phyloP scores from a whole-genome alignment of 164 flowering plant species.

The Protea cynaroides region DNA sequence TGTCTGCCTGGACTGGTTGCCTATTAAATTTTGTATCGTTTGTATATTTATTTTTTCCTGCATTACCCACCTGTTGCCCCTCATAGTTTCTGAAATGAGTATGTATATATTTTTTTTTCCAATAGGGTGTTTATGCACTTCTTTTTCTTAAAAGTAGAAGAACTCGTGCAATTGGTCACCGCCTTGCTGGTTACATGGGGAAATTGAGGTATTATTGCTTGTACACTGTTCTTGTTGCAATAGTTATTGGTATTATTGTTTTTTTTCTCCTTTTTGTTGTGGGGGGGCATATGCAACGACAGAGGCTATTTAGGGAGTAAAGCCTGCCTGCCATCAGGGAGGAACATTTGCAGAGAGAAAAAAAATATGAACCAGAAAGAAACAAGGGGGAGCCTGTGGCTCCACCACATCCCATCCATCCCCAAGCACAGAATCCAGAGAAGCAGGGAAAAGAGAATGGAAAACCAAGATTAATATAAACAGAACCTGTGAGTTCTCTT shows the following conservation, averaged over 20 bases:
- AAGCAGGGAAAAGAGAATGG: no score
- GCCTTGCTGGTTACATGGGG: slow-evolving; percentile 72
- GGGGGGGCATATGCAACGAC: no score
- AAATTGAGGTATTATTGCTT: slow-evolving; percentile 61
- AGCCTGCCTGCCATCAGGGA: no score
- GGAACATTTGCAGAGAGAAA: no score
- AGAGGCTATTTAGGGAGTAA: no score
- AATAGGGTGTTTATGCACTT: slow-evolving; percentile 88
- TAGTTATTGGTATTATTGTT: background rate
- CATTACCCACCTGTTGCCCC: background rate
- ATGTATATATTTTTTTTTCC: slow-evolving; percentile 12
- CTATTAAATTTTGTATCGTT: background rate
- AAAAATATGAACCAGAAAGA: no score
- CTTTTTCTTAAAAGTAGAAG: slow-evolving; percentile 71
- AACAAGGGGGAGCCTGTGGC: no score
- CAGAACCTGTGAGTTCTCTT: no score
- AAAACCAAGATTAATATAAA: no score
- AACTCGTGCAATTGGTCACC: slow-evolving; percentile 73
- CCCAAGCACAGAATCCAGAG: no score
- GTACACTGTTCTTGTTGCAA: background rate
- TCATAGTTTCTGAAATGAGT: background rate
- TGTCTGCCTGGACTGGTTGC: background rate
- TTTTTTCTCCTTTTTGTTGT: no score
- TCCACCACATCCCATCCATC: no score
- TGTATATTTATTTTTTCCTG: background rate